Conservation (phyloP, 176 grass and related monocot genomes). For the Raddia guianensis region DNA sequence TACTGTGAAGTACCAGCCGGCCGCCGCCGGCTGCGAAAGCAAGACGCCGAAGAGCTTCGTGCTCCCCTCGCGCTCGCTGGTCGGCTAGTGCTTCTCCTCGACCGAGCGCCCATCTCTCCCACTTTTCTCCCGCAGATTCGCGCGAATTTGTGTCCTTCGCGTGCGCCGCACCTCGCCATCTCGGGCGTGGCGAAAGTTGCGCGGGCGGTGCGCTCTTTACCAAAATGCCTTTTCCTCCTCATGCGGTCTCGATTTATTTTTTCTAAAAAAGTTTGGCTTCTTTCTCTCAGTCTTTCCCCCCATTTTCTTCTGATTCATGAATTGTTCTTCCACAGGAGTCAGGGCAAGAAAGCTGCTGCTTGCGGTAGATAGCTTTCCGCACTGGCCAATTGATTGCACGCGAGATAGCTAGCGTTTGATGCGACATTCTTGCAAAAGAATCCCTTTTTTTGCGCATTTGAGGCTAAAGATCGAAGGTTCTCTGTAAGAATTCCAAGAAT, state of each 20-base stretch:
- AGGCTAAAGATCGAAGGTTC: neutral
- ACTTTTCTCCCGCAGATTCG: neutral
- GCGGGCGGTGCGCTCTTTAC: neutral
- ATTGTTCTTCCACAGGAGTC: neutral
- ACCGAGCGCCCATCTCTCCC: neutral
- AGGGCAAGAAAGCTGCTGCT: neutral
- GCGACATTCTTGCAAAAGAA: constrained; percentile 8
- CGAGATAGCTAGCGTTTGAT: neutral
- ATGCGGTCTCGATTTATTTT: neutral
- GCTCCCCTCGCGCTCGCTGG: neutral
- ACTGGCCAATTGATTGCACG: neutral
- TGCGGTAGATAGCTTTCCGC: neutral
- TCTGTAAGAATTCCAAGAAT: neutral
- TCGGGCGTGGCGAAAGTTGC: neutral
- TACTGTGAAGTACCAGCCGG: too few species aligned
- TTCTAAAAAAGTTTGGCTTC: neutral
- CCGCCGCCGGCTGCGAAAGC: neutral
- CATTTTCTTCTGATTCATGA: neutral
- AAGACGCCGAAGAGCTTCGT: neutral
- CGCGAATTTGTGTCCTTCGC: constrained; percentile 3
- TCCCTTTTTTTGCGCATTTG: neutral
- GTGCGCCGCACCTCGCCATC: neutral
- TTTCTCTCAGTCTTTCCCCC: neutral
- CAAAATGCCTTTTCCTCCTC: neutral
- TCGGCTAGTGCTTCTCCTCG: neutral